phyloP scores from a whole-genome alignment of 179 eudicot species.

The Actinidia polygama region DNA sequence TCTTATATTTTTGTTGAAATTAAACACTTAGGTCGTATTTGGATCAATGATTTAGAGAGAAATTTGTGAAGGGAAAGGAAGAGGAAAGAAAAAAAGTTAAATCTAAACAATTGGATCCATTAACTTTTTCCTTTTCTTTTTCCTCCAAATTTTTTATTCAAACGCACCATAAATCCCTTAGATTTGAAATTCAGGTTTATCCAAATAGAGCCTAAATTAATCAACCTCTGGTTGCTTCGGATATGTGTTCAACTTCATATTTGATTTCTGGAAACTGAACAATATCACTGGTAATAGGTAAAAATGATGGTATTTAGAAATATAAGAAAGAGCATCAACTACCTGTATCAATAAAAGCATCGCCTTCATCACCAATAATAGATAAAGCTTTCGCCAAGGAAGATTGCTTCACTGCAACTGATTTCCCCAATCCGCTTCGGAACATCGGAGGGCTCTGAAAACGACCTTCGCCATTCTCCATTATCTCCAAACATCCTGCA shows the following conservation, averaged over 20 bases:
- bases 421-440: slow-evolving; percentile 57
- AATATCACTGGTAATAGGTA: not conserved
- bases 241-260: not conserved
- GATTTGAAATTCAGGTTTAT: not conserved
- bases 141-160: not conserved
- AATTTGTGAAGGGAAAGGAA: too few species aligned
- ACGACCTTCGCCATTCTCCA: slow-evolving; percentile 33
- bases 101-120: too few species aligned
- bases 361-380: slow-evolving; percentile 45
- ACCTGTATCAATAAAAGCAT: slow-evolving; percentile 30
- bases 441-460: slow-evolving; percentile 41
- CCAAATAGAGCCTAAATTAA: not conserved
- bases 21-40: too few species aligned
- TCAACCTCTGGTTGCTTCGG: not conserved
- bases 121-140: not conserved
- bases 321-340: not conserved
- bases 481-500: slow-evolving; percentile 52
- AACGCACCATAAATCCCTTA: not conserved
- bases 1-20: too few species aligned
- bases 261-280: not conserved
- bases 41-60: too few species aligned
- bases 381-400: slow-evolving; percentile 57
- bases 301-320: not conserved
- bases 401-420: slow-evolving; percentile 50
- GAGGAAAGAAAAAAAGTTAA: too few species aligned